Percentiles rank a stretch among this genome's conserved stretches.
These are phyloP conservation scores for Trametes punicea DNA, from an alignment of 768 basidiomycete species.

Conservation along the genomic window DNA sequence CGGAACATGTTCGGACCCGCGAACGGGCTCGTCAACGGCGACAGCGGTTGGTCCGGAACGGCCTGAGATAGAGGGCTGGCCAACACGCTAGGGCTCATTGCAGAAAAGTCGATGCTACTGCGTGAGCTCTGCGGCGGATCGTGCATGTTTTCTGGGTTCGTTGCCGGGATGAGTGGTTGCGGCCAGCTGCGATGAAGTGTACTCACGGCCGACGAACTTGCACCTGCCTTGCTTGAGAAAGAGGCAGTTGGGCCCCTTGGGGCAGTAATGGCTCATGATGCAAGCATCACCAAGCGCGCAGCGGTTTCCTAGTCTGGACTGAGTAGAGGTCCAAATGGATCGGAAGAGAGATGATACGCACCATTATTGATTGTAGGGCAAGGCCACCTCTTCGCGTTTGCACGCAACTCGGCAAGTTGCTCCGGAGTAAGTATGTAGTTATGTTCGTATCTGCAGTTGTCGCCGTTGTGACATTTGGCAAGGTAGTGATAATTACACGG, in stretches of 20 bases:
- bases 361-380: slow-evolving; percentile 32
- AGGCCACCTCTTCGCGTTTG: slow-evolving; percentile 34
- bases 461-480: slow-evolving; percentile 30
- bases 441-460: slow-evolving; percentile 35
- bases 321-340: neutral
- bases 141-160: slow-evolving; percentile 18
- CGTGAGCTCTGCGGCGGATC: neutral
- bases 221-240: slow-evolving; percentile 34
- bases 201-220: slow-evolving; percentile 33
- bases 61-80: slow-evolving; percentile 6
- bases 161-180: too few species aligned
- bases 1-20: slow-evolving; percentile 6
- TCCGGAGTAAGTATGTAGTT: slow-evolving; percentile 31
- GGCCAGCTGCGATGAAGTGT: neutral
- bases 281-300: slow-evolving; percentile 32
- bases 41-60: slow-evolving; percentile 7
- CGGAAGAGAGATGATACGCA: slow-evolving; percentile 10
- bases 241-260: slow-evolving; percentile 33
- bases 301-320: slow-evolving; percentile 14
- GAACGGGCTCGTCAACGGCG: slow-evolving; percentile 15
- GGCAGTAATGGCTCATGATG: slow-evolving; percentile 37
- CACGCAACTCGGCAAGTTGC: slow-evolving; percentile 30
- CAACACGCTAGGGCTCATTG: slow-evolving; percentile 2
- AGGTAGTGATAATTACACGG: slow-evolving; percentile 40
- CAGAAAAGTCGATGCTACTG: neutral